phyloP scores from a whole-genome alignment of 1,139 yeast genomes.

The Candida sanyaensis region DNA sequence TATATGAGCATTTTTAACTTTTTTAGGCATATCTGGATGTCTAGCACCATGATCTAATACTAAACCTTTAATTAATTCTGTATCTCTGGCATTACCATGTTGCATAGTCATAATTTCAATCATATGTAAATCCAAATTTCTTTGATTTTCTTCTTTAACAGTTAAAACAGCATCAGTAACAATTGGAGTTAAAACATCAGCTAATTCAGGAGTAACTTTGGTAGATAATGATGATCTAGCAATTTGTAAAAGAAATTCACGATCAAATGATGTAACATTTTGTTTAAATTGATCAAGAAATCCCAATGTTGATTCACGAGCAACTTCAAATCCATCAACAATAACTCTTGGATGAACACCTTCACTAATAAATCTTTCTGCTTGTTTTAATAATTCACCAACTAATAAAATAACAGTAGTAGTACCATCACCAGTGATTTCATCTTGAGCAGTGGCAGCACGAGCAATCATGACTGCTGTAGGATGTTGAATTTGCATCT shows the following conservation, averaged over 20 bases:
- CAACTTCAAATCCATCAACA: conserved; percentile 93
- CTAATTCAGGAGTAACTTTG: conserved; percentile 73
- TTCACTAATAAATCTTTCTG: conserved; percentile 87
- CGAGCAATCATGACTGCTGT: conserved; percentile 99
- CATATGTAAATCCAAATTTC: conserved; percentile 87
- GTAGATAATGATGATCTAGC: conserved; percentile 89
- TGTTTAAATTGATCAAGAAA: conserved; percentile 63
- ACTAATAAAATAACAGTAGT: conserved; percentile 95
- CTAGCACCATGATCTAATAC: conserved; percentile 98
- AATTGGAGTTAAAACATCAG: conserved; percentile 85
- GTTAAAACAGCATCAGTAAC: conserved; percentile 95
- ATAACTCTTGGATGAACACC: conserved; percentile 96
- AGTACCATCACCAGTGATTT: conserved; percentile 98
- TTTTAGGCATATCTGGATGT: conserved; percentile 98
- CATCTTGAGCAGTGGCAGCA: conserved; percentile 99
- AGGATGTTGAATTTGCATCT: conserved; percentile 99
- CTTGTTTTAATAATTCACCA: conserved; percentile 93
- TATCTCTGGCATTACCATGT: conserved; percentile 82
- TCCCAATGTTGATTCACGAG: conserved; percentile 72
- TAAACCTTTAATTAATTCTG: conserved; percentile 82
- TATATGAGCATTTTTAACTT: conserved; percentile 79
- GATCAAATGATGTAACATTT: conserved; percentile 56
- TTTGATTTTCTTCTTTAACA: conserved; percentile 54
- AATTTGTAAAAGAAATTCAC: conserved; percentile 88
- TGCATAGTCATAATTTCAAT: conserved; percentile 98